A percentile compares a stretch with the other conserved stretches of the same genome.
Evolutionary conservation across 768 basidiomycete species (phyloP).

Genomic region (Pisolithus tinctorius): DNA sequence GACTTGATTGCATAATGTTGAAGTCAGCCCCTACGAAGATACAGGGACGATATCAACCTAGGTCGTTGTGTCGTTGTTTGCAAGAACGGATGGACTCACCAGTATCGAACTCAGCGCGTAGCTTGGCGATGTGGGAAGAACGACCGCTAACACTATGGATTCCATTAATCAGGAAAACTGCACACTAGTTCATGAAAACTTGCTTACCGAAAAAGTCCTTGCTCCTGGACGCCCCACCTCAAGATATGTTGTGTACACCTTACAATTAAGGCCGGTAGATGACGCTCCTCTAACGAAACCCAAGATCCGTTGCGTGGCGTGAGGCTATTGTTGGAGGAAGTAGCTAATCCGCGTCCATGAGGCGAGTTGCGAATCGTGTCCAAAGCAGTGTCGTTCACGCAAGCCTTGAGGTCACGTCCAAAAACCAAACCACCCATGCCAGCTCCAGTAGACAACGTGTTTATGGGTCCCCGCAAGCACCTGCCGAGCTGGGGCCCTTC

Average conservation of each 20-base stretch:
- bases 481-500: constrained; percentile 53
- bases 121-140: constrained; percentile 67
- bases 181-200: background rate
- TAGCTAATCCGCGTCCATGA: background rate
- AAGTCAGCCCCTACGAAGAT: constrained; percentile 68
- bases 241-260: constrained; percentile 79
- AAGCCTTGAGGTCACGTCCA: constrained; percentile 48
- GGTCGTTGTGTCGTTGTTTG: constrained; percentile 9
- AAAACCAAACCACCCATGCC: constrained; percentile 56
- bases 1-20: constrained; percentile 68
- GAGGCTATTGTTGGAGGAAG: background rate
- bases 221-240: constrained; percentile 79
- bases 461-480: constrained; percentile 48
- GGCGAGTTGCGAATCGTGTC: constrained; percentile 13
- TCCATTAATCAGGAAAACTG: constrained; percentile 4
- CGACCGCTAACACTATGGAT: constrained; percentile 69
- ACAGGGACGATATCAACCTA: background rate
- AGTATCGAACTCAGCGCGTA: constrained; percentile 78
- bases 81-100: constrained; percentile 35
- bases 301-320: constrained; percentile 14
- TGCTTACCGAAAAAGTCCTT: constrained; percentile 77
- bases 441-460: constrained; percentile 26
- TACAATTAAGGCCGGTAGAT: constrained; percentile 69
- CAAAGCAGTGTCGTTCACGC: constrained; percentile 53
- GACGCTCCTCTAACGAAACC: constrained; percentile 38